phyloP scores from a whole-genome alignment of 305 asterid species.

The Lippia alba region DNA sequence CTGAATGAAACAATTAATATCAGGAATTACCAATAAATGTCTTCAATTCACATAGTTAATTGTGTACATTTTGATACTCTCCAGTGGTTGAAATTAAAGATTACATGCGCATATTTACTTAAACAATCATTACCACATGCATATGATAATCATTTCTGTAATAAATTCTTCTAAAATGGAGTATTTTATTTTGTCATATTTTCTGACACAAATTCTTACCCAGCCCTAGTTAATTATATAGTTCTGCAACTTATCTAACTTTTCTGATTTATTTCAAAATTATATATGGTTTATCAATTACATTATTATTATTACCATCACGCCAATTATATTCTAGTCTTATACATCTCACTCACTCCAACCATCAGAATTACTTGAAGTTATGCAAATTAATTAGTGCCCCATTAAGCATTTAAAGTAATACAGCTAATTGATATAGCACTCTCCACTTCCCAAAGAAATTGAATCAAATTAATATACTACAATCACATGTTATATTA shows the following conservation, averaged over 20 bases:
- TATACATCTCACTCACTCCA: neutral
- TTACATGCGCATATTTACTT: constrained; percentile 20
- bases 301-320: too few relatives aligned
- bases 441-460: constrained; percentile 14
- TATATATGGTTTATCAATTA: neutral
- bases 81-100: constrained; percentile 31
- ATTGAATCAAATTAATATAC: neutral
- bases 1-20: constrained; percentile 33
- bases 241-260: too few relatives aligned
- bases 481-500: neutral
- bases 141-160: neutral
- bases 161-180: neutral
- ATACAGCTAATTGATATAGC: constrained; percentile 4
- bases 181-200: too few relatives aligned
- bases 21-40: constrained; percentile 40
- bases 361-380: neutral
- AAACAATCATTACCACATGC: constrained; percentile 25
- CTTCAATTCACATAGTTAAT: constrained; percentile 17
- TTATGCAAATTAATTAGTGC: neutral
- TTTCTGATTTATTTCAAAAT: too few relatives aligned
- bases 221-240: too few relatives aligned
- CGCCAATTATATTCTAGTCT: too few relatives aligned
- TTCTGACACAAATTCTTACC: neutral
- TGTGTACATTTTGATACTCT: constrained; percentile 3
- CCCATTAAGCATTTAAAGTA: neutral